A percentile compares a stretch with the other conserved stretches of the same genome.
Evolutionary conservation across 805 yeast genomes (phyloP).

Genomic region (Kregervanrija delftensis): DNA sequence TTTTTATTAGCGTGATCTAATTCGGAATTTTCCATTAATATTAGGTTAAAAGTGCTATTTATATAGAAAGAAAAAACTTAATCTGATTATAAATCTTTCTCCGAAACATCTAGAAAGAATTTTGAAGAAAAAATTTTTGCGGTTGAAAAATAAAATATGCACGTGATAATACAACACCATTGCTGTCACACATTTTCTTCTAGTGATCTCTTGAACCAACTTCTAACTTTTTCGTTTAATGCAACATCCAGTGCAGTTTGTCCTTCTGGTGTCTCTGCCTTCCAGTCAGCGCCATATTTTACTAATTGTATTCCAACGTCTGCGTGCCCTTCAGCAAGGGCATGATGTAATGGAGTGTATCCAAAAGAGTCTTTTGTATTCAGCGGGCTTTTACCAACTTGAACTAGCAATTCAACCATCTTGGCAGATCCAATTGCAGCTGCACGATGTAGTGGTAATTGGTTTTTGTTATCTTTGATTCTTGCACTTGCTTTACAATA

Average conservation of each 20-base stretch:
- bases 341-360: conserved; percentile 87
- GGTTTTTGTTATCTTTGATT: conserved; percentile 59
- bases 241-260: conserved; percentile 48
- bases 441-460: conserved; percentile 74
- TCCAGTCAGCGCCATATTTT: conserved; percentile 60
- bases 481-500: conserved; percentile 55
- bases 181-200: conserved; percentile 3
- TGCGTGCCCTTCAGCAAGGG: conserved; percentile 83
- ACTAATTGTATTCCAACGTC: conserved; percentile 63
- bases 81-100: not conserved
- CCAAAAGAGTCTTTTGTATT: conserved; percentile 66
- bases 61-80: not conserved
- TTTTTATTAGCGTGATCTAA: conserved; percentile 17
- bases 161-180: conserved; percentile 2
- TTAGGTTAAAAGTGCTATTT: no score
- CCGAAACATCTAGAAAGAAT: not conserved
- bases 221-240: conserved; percentile 43
- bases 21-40: no score
- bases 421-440: conserved; percentile 65
- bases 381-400: conserved; percentile 50
- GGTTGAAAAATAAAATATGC: not conserved
- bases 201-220: conserved; percentile 28
- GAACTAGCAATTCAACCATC: conserved; percentile 47
- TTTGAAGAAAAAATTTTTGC: not conserved
- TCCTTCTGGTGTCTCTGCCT: conserved; percentile 42